Percentiles rank a stretch among this genome's conserved stretches.
Conservation (phyloP, 1,139 yeast species). For the Dujonia santamariae region DNA sequence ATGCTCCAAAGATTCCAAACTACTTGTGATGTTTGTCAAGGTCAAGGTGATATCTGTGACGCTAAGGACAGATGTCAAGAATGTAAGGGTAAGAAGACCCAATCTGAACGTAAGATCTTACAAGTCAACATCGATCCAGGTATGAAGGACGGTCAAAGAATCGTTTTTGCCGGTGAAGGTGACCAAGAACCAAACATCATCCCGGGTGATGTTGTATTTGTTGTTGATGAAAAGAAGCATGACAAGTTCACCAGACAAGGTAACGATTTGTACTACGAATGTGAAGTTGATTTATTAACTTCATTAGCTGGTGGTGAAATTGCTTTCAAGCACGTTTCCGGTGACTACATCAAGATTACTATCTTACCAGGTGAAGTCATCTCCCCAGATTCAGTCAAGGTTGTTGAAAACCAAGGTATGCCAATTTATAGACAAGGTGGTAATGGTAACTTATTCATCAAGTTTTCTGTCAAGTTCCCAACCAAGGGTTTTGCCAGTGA, state of each 20-base stretch:
- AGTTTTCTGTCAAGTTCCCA: slow-evolving; percentile 75
- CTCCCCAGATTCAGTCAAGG: slow-evolving; percentile 77
- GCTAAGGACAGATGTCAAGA: slow-evolving; percentile 84
- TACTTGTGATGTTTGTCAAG: slow-evolving; percentile 88
- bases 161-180: slow-evolving; percentile 93
- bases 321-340: slow-evolving; percentile 80
- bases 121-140: slow-evolving; percentile 97
- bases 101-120: slow-evolving; percentile 84
- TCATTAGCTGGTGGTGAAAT: slow-evolving; percentile 96
- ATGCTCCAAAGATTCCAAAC: slow-evolving; percentile 98
- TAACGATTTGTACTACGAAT: slow-evolving; percentile 80
- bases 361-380: slow-evolving; percentile 93
- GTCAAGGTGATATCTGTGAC: slow-evolving; percentile 86
- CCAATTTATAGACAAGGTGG: slow-evolving; percentile 78
- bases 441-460: slow-evolving; percentile 67
- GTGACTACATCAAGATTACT: slow-evolving; percentile 80
- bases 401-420: slow-evolving; percentile 95
- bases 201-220: slow-evolving; percentile 95
- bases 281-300: slow-evolving; percentile 86
- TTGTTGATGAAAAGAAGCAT: slow-evolving; percentile 86
- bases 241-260: slow-evolving; percentile 81
- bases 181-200: slow-evolving; percentile 94
- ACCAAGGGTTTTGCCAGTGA: slow-evolving; percentile 58
- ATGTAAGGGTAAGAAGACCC: slow-evolving; percentile 89
- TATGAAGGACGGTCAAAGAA: slow-evolving; percentile 92